These are phyloP conservation scores for Coniella lustricola DNA, from an alignment of 2,329 filamentous ascomycete species.

Conservation along the genomic window DNA sequence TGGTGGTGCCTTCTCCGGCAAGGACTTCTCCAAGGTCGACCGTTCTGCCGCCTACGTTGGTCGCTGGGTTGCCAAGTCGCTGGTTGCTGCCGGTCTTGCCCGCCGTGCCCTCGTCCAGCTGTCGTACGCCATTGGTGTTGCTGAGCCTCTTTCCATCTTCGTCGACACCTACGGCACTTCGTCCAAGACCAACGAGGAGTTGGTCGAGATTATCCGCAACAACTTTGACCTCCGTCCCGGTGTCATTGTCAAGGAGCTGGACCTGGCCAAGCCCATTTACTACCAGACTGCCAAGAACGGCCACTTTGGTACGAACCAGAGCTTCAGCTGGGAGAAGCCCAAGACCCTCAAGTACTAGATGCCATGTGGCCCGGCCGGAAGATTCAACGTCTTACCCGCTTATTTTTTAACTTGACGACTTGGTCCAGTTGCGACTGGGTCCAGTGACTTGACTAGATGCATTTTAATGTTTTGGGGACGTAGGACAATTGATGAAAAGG, in stretches of 20 bases:
- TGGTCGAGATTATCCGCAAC: conserved; percentile 85
- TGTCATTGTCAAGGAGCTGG: conserved; percentile 96
- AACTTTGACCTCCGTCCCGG: conserved; percentile 98
- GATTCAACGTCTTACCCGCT: conserved; percentile 25
- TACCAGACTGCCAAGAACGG: conserved; percentile 98
- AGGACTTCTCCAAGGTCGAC: conserved; percentile 99
- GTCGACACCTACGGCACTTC: conserved; percentile 98
- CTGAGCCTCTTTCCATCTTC: conserved; percentile 95
- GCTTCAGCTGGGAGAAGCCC: conserved; percentile 97
- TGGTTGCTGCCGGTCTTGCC: conserved; percentile 80
- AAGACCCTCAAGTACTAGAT: conserved; percentile 87
- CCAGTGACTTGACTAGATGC: background rate
- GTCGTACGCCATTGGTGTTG: conserved; percentile 97
- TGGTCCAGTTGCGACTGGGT: background rate
- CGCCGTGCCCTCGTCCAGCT: conserved; percentile 95
- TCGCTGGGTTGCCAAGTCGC: conserved; percentile 98
- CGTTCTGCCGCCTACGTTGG: conserved; percentile 95
- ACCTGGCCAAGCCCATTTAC: conserved; percentile 95
- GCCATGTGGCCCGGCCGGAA: conserved; percentile 15
- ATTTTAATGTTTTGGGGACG: conserved; percentile 10
- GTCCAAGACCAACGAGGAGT: conserved; percentile 78
- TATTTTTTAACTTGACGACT: background rate
- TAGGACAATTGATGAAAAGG: conserved; percentile 18
- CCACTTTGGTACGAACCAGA: conserved; percentile 95
- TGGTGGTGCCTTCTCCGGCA: conserved; percentile 99